Evolutionary conservation across 345 rosid species (phyloP).

Genomic region (Pistacia atlantica): DNA sequence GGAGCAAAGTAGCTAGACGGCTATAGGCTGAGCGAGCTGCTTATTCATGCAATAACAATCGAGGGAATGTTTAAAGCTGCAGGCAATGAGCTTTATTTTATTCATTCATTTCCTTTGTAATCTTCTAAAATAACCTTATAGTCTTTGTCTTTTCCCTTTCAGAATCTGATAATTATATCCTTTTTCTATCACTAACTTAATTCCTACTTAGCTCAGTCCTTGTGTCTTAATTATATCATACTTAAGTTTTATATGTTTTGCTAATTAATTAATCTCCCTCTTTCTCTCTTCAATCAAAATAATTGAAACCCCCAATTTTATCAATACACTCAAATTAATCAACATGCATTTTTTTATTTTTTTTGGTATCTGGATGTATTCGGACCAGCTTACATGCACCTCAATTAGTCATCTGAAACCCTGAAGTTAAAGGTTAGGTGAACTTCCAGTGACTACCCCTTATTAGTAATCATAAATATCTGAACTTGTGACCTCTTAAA

Average conservation of each 20-base stretch:
- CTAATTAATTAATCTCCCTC: background rate
- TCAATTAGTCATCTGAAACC: too few relatives aligned
- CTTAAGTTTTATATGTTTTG: background rate
- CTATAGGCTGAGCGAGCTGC: slow-evolving; percentile 27
- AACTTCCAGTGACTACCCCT: too few relatives aligned
- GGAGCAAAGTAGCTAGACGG: slow-evolving; percentile 29
- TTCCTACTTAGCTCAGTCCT: slow-evolving; percentile 7
- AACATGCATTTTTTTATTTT: too few relatives aligned
- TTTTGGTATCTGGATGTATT: too few relatives aligned
- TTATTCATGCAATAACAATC: slow-evolving; percentile 28
- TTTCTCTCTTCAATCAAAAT: slow-evolving; percentile 9
- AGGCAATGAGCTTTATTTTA: background rate
- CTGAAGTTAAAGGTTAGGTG: rapidly evolving
- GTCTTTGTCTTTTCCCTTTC: slow-evolving; percentile 24
- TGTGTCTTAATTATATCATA: slow-evolving; percentile 10
- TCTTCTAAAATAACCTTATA: slow-evolving; percentile 9
- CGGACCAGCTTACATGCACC: too few relatives aligned
- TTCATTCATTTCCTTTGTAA: background rate
- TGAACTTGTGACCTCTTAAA: too few relatives aligned
- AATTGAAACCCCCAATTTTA: too few relatives aligned
- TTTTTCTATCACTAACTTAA: slow-evolving; percentile 24
- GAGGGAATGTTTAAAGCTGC: slow-evolving; percentile 41
- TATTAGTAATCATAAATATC: too few relatives aligned
- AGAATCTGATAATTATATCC: slow-evolving; percentile 32
- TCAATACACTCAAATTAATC: too few relatives aligned